Evolutionary conservation across 148 eudicot species (phyloP).

Genomic region (Dysphania ambrosioides): DNA sequence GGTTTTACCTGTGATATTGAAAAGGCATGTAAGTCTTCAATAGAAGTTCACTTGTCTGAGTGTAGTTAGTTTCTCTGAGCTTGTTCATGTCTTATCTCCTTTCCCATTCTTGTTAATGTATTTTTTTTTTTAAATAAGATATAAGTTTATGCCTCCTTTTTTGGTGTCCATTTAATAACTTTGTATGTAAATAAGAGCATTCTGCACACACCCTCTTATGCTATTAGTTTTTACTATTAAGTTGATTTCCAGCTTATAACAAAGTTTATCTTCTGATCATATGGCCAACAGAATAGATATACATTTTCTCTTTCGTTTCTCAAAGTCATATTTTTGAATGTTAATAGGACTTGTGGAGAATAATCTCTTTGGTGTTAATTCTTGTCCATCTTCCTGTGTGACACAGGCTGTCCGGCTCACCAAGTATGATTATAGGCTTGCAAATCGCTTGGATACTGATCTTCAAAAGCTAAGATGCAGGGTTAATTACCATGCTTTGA

Average conservation of each 20-base stretch:
- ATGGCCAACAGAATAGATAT: neutral
- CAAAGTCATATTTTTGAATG: neutral
- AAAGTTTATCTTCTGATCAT: neutral
- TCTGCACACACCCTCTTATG: neutral
- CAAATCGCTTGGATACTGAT: slow-evolving; percentile 79
- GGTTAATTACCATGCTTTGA: slow-evolving; percentile 87
- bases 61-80: neutral
- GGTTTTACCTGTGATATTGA: slow-evolving; percentile 64
- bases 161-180: neutral
- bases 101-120: neutral
- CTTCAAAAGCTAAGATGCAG: slow-evolving; percentile 94
- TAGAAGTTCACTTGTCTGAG: neutral
- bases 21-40: slow-evolving; percentile 79
- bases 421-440: slow-evolving; percentile 93
- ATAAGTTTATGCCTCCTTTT: neutral
- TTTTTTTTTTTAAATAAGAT: neutral
- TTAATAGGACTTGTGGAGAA: slow-evolving; percentile 9
- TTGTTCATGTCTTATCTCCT: neutral
- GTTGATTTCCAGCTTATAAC: neutral
- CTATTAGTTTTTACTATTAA: neutral
- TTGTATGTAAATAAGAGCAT: neutral
- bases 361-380: slow-evolving; percentile 12
- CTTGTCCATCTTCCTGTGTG: slow-evolving; percentile 26
- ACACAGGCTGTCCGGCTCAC: slow-evolving; percentile 93
- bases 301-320: slow-evolving; percentile 10